Base-by-base conservation (phyloP, 2,329 filamentous ascomycete species). In the Cladosporium sp. region DNA sequence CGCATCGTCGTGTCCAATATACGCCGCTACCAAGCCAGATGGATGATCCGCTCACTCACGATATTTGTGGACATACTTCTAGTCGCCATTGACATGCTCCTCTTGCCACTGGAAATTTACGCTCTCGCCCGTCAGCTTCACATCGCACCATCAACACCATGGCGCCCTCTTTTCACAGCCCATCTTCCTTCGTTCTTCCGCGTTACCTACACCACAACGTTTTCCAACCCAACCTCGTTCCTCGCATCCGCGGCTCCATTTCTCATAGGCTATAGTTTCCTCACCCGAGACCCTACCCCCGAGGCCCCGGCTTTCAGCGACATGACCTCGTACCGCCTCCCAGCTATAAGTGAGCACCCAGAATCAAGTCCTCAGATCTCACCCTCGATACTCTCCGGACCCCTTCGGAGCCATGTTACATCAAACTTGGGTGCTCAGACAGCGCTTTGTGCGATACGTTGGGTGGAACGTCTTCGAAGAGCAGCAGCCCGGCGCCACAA, bases 71-170 rank as follows among this genome's bases (percentile, higher is more conserved):
- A 64, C 28, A 47, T 50, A 7, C 24, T 62, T 3, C 40, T 63
- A 9, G 44, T 63, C 3, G 61, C 50, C 7, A 61, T 67, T 32
- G 67, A 67, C 32, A 44, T 64, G 9, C 48, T 58, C 6, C 47
- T 70, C 13, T 61, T 69, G 10, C 68, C 68, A 13, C 60, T 68
- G 36, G 57, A 65, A 28, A 67, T 59, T 53, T 60, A 68, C 56
- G 60, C 62, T 20, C 58, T 49, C 20, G 64, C 65, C 8, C 67
- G 69, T 24, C 59, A 58, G n/a, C 56, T 68, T 3, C 60, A 64
- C 12, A 56, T 70, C 12, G 63, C 65, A 9, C 65, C 68, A 7
- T 57, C 67, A 5, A 65, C 65, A 19, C 40, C 64, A 1, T 49
- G 61, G 44, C 59, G 51, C 3, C 48, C 45, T 9, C 63, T 66